Evolutionary conservation across 2,329 filamentous ascomycete species (phyloP).

Genomic region (Coniella vitis): DNA sequence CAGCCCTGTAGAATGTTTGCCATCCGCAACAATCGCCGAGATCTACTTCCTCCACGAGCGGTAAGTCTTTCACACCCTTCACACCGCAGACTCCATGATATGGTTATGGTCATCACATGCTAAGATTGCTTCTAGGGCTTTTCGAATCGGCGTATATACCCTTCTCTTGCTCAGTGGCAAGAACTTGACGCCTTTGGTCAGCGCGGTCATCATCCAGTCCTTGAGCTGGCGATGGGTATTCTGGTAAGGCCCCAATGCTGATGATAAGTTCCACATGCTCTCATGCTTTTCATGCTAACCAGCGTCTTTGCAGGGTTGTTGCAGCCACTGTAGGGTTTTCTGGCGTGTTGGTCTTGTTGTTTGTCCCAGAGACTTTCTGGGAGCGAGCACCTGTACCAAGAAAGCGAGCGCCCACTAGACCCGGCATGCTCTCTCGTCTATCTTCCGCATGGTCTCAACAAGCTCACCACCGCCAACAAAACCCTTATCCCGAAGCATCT

Average conservation of each 20-base stretch:
- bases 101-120: no score
- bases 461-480: background rate
- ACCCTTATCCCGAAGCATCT: background rate
- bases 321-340: conserved; percentile 71
- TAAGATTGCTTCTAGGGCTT: conserved; percentile 44
- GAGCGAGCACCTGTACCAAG: conserved; percentile 62
- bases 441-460: conserved; percentile 33
- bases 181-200: conserved; percentile 81
- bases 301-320: conserved; percentile 54
- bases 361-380: conserved; percentile 95
- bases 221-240: conserved; percentile 88
- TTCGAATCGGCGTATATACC: conserved; percentile 89
- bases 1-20: conserved; percentile 85
- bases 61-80: background rate
- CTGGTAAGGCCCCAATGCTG: conserved; percentile 46
- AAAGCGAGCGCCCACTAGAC: conserved; percentile 28
- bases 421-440: conserved; percentile 37
- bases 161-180: conserved; percentile 83
- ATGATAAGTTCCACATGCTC: no score
- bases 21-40: conserved; percentile 89
- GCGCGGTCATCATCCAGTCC: conserved; percentile 72
- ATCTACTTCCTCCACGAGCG: conserved; percentile 95
- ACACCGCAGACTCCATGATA: no score
- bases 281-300: conserved; percentile 12
- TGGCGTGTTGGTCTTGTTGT: conserved; percentile 70